Evolutionary conservation across 306 rosid species (phyloP).

Genomic region (Benincasa hispida): DNA sequence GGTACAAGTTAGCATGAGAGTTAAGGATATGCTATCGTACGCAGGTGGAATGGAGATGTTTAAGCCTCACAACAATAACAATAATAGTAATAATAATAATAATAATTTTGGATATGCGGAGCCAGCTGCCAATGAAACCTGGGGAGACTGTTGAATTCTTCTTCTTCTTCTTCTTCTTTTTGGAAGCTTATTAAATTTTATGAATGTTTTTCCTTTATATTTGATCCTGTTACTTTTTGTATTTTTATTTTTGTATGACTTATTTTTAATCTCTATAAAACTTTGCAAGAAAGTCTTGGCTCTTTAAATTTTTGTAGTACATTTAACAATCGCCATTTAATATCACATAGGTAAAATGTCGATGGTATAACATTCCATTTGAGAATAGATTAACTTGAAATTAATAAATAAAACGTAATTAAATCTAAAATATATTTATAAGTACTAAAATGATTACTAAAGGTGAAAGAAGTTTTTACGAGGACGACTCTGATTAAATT

Average conservation of each 20-base stretch:
- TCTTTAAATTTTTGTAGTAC: neutral
- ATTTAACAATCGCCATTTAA: neutral
- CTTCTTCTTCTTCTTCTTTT: neutral
- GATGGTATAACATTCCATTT: neutral
- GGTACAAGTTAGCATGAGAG: conserved; percentile 26
- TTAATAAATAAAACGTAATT: neutral
- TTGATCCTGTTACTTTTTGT: neutral
- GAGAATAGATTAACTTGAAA: neutral
- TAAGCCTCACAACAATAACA: conserved; percentile 19
- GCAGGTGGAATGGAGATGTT: conserved; percentile 34
- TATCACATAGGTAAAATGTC: neutral
- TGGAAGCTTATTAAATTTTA: neutral
- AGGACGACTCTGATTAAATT: too few relatives aligned
- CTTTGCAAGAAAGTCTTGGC: neutral
- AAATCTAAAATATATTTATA: too few relatives aligned
- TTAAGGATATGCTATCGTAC: conserved; percentile 52
- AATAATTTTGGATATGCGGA: conserved; percentile 45
- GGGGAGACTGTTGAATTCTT: conserved; percentile 3
- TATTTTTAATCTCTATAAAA: neutral
- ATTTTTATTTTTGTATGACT: neutral
- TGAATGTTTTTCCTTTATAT: neutral
- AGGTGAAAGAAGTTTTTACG: too few relatives aligned
- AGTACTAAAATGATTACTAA: neutral
- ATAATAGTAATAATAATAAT: neutral
- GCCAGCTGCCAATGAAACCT: conserved; percentile 32